These are phyloP conservation scores for Crataegus laevigata DNA, from an alignment of 306 rosid genomes.

Conservation along the genomic window DNA sequence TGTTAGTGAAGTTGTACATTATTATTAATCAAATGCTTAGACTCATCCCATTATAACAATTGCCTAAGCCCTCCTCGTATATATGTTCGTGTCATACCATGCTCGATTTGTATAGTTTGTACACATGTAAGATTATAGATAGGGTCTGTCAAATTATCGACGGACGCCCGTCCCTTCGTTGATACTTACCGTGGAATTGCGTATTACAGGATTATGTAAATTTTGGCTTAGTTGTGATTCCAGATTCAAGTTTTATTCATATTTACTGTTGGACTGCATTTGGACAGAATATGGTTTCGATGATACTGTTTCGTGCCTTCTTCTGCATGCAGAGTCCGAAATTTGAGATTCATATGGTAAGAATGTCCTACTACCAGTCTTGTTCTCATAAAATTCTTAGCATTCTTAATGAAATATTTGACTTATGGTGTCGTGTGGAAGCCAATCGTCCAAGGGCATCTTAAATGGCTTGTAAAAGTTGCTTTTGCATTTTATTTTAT, in stretches of 20 bases:
- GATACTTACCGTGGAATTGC: not conserved
- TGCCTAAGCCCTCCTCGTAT: not conserved
- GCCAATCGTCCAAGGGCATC: no score
- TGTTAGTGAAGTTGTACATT: slow-evolving; percentile 37
- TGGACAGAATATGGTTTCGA: not conserved
- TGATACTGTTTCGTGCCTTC: not conserved
- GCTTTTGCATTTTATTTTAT: no score
- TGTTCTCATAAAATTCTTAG: no score
- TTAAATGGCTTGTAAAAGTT: no score
- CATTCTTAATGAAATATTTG: no score
- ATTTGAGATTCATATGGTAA: no score
- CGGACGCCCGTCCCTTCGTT: not conserved
- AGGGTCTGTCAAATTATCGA: slow-evolving; percentile 1
- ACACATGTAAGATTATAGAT: not conserved
- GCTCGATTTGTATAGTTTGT: slow-evolving; percentile 24
- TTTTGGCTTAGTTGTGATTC: not conserved
- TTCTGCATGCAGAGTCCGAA: no score
- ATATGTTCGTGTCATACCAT: not conserved
- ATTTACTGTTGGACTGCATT: not conserved
- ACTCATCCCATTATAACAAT: not conserved
- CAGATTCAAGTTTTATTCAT: not conserved
- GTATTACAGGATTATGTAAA: not conserved
- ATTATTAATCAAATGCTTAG: slow-evolving; percentile 11
- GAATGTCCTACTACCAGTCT: no score
- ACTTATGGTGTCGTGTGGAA: no score